Evolutionary conservation across 2,329 filamentous ascomycete species (phyloP).

Genomic region (Ceratocystis papillata): DNA sequence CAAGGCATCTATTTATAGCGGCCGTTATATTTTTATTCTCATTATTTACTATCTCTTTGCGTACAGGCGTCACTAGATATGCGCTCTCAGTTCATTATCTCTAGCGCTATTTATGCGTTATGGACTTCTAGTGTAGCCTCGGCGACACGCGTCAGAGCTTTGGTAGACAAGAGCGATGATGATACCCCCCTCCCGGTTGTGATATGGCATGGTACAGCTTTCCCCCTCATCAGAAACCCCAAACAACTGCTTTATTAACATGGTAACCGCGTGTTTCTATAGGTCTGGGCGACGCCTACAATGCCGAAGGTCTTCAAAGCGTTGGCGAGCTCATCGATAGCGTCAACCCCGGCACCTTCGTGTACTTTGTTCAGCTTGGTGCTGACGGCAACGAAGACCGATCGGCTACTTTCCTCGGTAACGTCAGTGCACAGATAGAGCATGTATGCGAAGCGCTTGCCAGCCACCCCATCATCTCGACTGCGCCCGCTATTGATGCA

Average conservation of each 20-base stretch:
- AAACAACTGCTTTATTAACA: not conserved
- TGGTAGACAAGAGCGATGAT: conserved; percentile 37
- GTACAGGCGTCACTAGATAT: conserved; percentile 5
- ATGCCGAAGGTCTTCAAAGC: conserved; percentile 59
- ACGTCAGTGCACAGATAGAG: conserved; percentile 67
- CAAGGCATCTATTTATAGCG: not conserved
- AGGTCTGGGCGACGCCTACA: conserved; percentile 60
- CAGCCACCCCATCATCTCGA: conserved; percentile 65
- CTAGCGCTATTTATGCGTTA: conserved; percentile 15
- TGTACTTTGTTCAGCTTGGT: conserved; percentile 67
- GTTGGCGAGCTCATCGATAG: conserved; percentile 61
- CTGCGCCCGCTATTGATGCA: conserved; percentile 75
- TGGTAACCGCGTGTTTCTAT: conserved; percentile 24
- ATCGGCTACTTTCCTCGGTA: conserved; percentile 79
- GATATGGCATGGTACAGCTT: conserved; percentile 67
- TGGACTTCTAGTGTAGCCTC: conserved; percentile 27
- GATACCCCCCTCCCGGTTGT: conserved; percentile 74
- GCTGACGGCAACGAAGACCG: conserved; percentile 59
- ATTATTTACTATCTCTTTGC: not conserved
- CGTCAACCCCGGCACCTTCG: conserved; percentile 70
- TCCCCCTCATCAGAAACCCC: not conserved
- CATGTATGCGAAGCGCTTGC: conserved; percentile 69
- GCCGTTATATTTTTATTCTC: not conserved
- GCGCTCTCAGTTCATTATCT: conserved; percentile 19
- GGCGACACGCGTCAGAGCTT: conserved; percentile 28